Base-by-base conservation (phyloP, 306 rosid genomes). In the Neltuma alba region DNA sequence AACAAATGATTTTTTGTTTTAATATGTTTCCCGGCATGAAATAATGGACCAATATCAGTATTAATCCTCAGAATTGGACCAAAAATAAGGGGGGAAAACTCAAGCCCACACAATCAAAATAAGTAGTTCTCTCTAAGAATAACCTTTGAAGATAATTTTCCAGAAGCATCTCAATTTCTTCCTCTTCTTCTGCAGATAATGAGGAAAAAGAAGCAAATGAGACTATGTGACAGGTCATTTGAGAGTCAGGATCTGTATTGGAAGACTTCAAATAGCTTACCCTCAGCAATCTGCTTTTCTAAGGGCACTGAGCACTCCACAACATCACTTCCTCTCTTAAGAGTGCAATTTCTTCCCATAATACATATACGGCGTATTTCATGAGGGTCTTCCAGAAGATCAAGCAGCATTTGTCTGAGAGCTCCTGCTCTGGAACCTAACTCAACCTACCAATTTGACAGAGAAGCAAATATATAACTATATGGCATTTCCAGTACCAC, bases 131-230 rank as follows among this genome's bases (percentile, higher is more conserved):
- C 47, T 25, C 37, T 74, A 52, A 83, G 76, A 84, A 54, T 82
- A 85, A 96, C 99, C 99, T 92, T 91, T 90, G 98, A 45, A 96
- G 98, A 88, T 90, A 96, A 88, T 96, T 96, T 90, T 96, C 99
- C 89, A 96, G 84, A 73, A 96, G 98, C 99, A 96, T 96, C 87
- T 96, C 99, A 63, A 96, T 96, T 89, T 96, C 99, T 88, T 96
- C 99, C 84, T 93, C 99, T 86, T 96, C 99, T 68, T 91, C 99
- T 96, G 89, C 82, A 88, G 47, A 85, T 66, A 84, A 70, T 70
- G 75, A 82, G 78, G 77, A 23, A 65, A 85, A 81, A 83, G 23
- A 80, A 74, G 50, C 16, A 73, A 75, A 68, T 74, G 76, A 79
- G 79, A 73, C 65, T 27, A 6, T 42, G 30, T 30, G 21, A 34